Base-by-base conservation (phyloP, 345 rosid species). In the Punica granatum region DNA sequence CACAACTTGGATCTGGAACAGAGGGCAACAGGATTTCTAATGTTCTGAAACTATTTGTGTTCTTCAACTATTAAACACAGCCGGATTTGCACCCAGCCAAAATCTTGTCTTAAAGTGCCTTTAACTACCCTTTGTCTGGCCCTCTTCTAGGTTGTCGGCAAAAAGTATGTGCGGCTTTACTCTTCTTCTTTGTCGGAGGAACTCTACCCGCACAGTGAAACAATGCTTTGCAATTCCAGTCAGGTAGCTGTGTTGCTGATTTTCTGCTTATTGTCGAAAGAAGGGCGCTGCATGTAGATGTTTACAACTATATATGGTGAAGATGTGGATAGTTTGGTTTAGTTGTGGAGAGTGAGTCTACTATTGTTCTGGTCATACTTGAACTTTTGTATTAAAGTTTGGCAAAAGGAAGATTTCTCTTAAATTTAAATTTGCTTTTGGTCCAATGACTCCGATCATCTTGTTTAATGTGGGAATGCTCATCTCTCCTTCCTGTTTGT, bases 191-290 rank as follows among this genome's bases (percentile, higher is more conserved):
- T 86, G 67, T 81, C 83, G 11, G 91, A 86, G 69, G 97, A 90
- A 73, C 94, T 93, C 68, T 81, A 89, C 70, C 97, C 97, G 34
- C 79, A 83, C 79, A 74, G 79, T 31, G 96, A 90, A 81, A 89
- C 89, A 48, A 93, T 90, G 97, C 96, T 90, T 21, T 63, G 79
- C 74, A 93, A 93, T 81, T 91, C 99, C 70, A 93, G 97, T 77
- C 92, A 86, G 97, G 99, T 91, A 85, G 46, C 65, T 63, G 5
- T 69, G 18, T 39, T 63, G 30, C 32, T 46, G 33, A 18, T 28
- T 31, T 36, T 31, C 21, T 66, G 60, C 16, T 61, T 26, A 28
- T 16, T 15, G 11, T 35, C n/a, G 18, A 18, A 34, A 9, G 46
- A 62, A 7, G 0, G 18, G 63, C 13, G 23, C 41, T 49, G 25